phyloP scores from a whole-genome alignment of 768 basidiomycete species.

The Boletus vermiculosoides region DNA sequence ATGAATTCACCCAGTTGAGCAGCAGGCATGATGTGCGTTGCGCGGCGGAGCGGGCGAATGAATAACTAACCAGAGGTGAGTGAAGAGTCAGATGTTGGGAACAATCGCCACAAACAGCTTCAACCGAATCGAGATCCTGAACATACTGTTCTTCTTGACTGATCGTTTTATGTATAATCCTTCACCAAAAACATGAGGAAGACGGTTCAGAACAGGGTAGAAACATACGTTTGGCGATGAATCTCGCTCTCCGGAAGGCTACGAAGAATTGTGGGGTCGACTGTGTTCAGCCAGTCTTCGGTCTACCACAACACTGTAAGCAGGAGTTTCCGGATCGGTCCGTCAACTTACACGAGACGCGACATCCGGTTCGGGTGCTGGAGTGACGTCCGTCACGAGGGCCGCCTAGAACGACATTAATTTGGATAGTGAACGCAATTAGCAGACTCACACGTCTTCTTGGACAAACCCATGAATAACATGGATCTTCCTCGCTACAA shows the following conservation, averaged over 20 bases:
- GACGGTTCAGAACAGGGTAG: not conserved
- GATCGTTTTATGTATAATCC: conserved; percentile 84
- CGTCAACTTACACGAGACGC: conserved; percentile 31
- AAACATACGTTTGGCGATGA: conserved; percentile 67
- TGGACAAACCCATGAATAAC: conserved; percentile 84
- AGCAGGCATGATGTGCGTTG: conserved; percentile 55
- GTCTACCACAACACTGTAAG: conserved; percentile 24
- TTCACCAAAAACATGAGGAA: conserved; percentile 18
- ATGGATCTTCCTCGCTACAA: conserved; percentile 76
- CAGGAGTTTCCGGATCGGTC: conserved; percentile 21
- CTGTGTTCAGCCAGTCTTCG: conserved; percentile 52
- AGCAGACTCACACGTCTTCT: conserved; percentile 48
- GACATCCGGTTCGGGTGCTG: conserved; percentile 28
- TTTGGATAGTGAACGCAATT: not conserved
- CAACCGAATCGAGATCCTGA: conserved; percentile 81
- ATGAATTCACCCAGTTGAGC: conserved; percentile 77
- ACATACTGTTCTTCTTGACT: conserved; percentile 87
- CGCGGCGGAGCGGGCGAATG: conserved; percentile 52
- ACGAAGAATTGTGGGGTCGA: conserved; percentile 47
- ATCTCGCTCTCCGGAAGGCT: conserved; percentile 76
- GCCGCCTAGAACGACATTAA: conserved; percentile 25
- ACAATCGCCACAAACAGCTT: conserved; percentile 46
- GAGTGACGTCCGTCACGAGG: conserved; percentile 20
- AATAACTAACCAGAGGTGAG: conserved; percentile 42
- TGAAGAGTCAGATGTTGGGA: conserved; percentile 35